Conservation (phyloP, 2,329 filamentous ascomycete genomes). For the Trichoderma arundinaceum region DNA sequence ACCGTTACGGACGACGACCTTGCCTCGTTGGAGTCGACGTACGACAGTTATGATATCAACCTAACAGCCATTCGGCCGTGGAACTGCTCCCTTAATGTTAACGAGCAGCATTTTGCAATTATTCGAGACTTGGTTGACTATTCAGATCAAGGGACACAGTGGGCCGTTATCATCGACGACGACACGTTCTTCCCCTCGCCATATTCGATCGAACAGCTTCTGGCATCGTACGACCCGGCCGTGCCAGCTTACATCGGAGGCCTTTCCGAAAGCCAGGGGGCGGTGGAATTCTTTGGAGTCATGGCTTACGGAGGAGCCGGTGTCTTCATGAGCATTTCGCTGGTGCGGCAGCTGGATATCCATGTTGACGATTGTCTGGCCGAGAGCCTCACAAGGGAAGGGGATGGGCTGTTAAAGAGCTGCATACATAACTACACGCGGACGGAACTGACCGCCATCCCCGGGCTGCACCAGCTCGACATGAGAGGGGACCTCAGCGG, state of each 20-base stretch:
- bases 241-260: conserved; percentile 60
- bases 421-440: conserved; percentile 62
- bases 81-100: conserved; percentile 47
- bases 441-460: conserved; percentile 60
- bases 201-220: conserved; percentile 53
- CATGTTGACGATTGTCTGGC: conserved; percentile 56
- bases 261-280: conserved; percentile 60
- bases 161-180: conserved; percentile 65
- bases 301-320: conserved; percentile 68
- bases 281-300: conserved; percentile 59
- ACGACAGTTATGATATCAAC: conserved; percentile 43
- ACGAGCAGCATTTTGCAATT: conserved; percentile 64
- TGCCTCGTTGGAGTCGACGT: conserved; percentile 40
- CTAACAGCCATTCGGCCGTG: conserved; percentile 44
- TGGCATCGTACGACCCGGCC: conserved; percentile 55
- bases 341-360: conserved; percentile 54
- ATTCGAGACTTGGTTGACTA: conserved; percentile 56
- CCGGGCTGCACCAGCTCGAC: conserved; percentile 63
- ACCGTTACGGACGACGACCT: conserved; percentile 34
- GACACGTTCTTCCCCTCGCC: conserved; percentile 68
- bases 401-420: conserved; percentile 62
- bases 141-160: conserved; percentile 52
- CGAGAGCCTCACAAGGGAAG: conserved; percentile 49
- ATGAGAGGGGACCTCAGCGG: conserved; percentile 60
- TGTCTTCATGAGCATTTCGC: conserved; percentile 61